Base-by-base conservation (phyloP, 805 yeast genomes). In the Saccharomyces eubayanus region DNA sequence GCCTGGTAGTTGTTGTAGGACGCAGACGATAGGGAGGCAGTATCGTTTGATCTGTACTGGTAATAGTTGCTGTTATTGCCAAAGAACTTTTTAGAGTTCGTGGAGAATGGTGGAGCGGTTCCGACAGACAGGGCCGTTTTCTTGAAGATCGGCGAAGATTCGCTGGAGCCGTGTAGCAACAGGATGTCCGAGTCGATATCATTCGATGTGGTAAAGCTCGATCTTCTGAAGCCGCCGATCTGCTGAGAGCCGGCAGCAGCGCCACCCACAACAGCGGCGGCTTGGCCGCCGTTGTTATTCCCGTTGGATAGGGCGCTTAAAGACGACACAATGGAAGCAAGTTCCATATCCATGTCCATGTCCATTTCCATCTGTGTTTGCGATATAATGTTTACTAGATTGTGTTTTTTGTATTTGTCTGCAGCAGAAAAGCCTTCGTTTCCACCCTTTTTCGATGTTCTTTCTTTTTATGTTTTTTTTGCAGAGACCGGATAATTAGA, bases 271-370 rank as follows among this genome's bases (percentile, higher is more conserved):
- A 36, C 16, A 11, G 43, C 43, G 50, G 59, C 49, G 54, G 57
- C 45, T 57, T 36, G 43, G 12, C 43, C 21, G 43, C 53, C 43
- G 46, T 43, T 51, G 48, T n/a, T 16, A 28, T 52, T 46, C 12
- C 40, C 31, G 47, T 62, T 62, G 10, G 72, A 68, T 31, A 65
- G 59, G 14, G 70, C 71, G 51, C 71, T 68, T 48, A 70, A 57
- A n/a, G 73, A 69, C 6, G 72, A 66, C 4, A 71, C 71, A 36
- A 69, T 70, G 45, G 71, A 67, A 12, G 69, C 70, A 46, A 69
- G 54, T 52, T 69, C 72, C 20, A 68, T 61, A 55, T 68, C 68
- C 58, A 69, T 60, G 29, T 60, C 55, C 50, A 59, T 56, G 28
- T 46, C 43, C 43, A 36, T 36, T 36, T 36, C 43, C 43, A 8